A percentile compares a stretch with the other conserved stretches of the same genome.
These are phyloP conservation scores for Penicillium antarcticum DNA, from an alignment of 495 filamentous ascomycete genomes.

Conservation along the genomic window DNA sequence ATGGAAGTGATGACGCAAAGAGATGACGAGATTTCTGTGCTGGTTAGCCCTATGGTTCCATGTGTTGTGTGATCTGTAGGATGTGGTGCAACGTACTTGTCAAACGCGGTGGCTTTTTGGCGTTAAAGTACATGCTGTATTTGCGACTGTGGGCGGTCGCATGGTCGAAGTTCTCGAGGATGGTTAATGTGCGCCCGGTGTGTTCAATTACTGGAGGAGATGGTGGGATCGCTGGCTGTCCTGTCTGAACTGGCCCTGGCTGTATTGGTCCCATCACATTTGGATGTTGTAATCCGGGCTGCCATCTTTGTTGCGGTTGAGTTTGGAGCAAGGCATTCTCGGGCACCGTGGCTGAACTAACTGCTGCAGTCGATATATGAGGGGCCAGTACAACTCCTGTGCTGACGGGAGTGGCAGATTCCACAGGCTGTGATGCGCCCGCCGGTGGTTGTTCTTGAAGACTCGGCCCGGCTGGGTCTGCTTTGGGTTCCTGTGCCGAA, in stretches of 20 bases:
- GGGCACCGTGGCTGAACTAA: constrained; percentile 16
- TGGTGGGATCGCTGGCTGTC: constrained; percentile 17
- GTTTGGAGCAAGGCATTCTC: constrained; percentile 11
- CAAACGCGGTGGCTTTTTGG: constrained; percentile 46
- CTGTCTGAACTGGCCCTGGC: background rate
- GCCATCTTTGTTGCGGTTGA: constrained; percentile 6
- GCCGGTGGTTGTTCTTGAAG: background rate
- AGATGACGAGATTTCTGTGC: constrained; percentile 44
- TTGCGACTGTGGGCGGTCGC: constrained; percentile 48
- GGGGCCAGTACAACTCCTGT: constrained; percentile 7
- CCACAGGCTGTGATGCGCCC: background rate
- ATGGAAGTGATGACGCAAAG: constrained; percentile 79
- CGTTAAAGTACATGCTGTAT: constrained; percentile 50
- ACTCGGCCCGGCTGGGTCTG: background rate
- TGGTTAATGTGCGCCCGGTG: constrained; percentile 48
- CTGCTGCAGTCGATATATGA: constrained; percentile 9
- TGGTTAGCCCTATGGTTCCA: constrained; percentile 14
- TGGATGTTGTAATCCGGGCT: background rate
- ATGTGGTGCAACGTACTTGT: constrained; percentile 39
- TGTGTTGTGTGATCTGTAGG: constrained; percentile 5
- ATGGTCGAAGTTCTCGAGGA: constrained; percentile 55
- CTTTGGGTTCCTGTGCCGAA: constrained; percentile 6
- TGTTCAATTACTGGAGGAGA: constrained; percentile 45
- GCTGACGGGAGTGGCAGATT: background rate
- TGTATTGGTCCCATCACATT: constrained; percentile 9